Evolutionary conservation across 768 basidiomycete genomes (phyloP).

Genomic region (Rhizopogon vesiculosus): DNA sequence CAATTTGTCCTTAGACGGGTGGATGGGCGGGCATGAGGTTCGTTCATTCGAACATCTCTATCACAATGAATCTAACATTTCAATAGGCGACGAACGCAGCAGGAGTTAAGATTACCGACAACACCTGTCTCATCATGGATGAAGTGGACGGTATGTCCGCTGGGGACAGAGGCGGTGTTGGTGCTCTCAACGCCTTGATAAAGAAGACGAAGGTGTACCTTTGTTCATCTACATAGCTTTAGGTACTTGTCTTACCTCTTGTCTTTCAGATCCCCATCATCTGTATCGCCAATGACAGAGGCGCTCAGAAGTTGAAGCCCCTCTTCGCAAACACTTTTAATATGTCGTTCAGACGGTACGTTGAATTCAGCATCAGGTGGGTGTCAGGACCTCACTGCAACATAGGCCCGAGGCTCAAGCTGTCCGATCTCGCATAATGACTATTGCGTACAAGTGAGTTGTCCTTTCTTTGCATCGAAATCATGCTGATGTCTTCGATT

Average conservation of each 20-base stretch:
- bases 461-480: background rate
- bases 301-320: constrained; percentile 89
- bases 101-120: constrained; percentile 73
- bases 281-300: constrained; percentile 91
- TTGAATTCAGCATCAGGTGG: background rate
- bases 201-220: constrained; percentile 79
- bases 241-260: background rate
- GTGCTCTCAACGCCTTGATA: constrained; percentile 86
- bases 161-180: constrained; percentile 95
- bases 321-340: constrained; percentile 65
- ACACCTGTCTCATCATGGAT: constrained; percentile 94
- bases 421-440: constrained; percentile 83
- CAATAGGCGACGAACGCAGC: constrained; percentile 55
- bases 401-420: constrained; percentile 69
- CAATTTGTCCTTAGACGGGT: constrained; percentile 86
- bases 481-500: background rate
- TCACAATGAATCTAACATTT: background rate
- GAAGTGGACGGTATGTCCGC: constrained; percentile 99
- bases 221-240: background rate
- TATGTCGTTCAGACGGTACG: constrained; percentile 75
- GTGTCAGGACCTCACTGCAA: background rate
- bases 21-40: constrained; percentile 58
- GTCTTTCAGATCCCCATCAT: constrained; percentile 82
- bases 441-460: constrained; percentile 84
- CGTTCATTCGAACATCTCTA: constrained; percentile 6